These are phyloP conservation scores for Schizosaccharomyces versatilis DNA, from an alignment of 1,139 yeast species.

Conservation along the genomic window DNA sequence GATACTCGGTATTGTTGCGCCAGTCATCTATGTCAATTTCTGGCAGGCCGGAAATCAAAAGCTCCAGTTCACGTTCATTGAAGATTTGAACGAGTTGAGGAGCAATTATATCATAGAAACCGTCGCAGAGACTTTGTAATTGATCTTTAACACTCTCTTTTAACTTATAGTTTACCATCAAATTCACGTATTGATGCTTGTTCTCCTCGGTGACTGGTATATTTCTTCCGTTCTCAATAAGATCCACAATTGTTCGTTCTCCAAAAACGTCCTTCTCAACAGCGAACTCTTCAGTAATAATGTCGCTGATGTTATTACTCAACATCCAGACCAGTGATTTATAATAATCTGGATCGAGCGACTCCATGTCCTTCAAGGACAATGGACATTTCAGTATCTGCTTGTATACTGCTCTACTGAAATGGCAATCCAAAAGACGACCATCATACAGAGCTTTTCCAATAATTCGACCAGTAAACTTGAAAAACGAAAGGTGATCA, in stretches of 20 bases:
- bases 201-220: conserved; percentile 78
- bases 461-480: conserved; percentile 79
- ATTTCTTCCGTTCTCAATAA: conserved; percentile 62
- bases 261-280: conserved; percentile 91
- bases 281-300: conserved; percentile 86
- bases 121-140: conserved; percentile 61
- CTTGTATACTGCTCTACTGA: conserved; percentile 86
- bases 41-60: conserved; percentile 82
- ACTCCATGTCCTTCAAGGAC: conserved; percentile 82
- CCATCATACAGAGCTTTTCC: conserved; percentile 87
- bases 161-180: conserved; percentile 69
- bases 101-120: conserved; percentile 86
- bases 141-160: conserved; percentile 72
- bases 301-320: conserved; percentile 85
- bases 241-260: conserved; percentile 56
- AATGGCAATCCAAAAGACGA: conserved; percentile 79
- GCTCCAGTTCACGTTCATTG: conserved; percentile 87
- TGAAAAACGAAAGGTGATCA: conserved; percentile 63
- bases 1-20: conserved; percentile 68
- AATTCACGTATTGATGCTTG: conserved; percentile 69
- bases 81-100: conserved; percentile 66
- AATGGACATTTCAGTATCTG: conserved; percentile 61
- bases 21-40: conserved; percentile 91
- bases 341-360: conserved; percentile 76
- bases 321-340: conserved; percentile 90